Evolutionary conservation across 1,284 basidiomycete species (phyloP).

Genomic region (Papiliotrema fonsecae): DNA sequence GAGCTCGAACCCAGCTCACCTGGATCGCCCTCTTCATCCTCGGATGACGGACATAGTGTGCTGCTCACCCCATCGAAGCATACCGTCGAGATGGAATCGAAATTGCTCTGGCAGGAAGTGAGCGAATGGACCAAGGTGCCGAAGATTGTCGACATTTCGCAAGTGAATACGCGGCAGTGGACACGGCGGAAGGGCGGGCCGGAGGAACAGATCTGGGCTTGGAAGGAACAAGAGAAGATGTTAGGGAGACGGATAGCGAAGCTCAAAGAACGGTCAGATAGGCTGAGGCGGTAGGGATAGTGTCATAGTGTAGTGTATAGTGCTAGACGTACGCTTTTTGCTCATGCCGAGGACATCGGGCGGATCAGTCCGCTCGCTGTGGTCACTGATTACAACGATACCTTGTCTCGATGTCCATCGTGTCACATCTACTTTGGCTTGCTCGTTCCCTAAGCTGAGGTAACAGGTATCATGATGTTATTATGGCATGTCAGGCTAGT

Average conservation of each 20-base stretch:
- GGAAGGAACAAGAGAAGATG: constrained; percentile 65
- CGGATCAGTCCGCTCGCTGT: no score
- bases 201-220: constrained; percentile 69
- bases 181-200: constrained; percentile 69
- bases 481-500: no score
- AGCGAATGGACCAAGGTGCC: constrained; percentile 73
- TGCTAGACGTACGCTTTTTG: no score
- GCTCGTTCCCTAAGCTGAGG: no score
- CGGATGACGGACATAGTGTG: constrained; percentile 10
- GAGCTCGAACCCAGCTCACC: constrained; percentile 21
- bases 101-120: constrained; percentile 73
- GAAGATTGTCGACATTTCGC: constrained; percentile 73
- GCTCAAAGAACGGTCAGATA: constrained; percentile 44
- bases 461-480: no score
- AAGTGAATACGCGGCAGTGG: constrained; percentile 57
- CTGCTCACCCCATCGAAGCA: constrained; percentile 56
- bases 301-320: no score
- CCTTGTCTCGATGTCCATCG: no score
- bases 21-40: constrained; percentile 8
- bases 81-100: constrained; percentile 70
- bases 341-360: no score
- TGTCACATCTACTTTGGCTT: no score
- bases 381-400: no score
- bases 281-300: background rate
- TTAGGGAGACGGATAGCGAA: constrained; percentile 65